These are phyloP conservation scores for Pogostemon cablin DNA, from an alignment of 257 asterid genomes.

Conservation along the genomic window DNA sequence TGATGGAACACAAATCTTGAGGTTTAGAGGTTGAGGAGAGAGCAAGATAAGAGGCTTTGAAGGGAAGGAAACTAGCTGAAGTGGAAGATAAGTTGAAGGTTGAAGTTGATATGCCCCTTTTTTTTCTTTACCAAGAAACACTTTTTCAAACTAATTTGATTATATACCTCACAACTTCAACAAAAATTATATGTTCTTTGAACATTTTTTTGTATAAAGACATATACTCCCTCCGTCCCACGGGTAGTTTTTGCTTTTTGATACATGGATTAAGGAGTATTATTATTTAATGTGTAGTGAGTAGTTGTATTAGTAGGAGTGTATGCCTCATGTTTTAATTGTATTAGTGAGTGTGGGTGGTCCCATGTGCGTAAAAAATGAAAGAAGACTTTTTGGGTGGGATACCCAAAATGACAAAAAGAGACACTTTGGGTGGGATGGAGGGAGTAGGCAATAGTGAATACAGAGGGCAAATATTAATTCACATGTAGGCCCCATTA, in stretches of 20 bases:
- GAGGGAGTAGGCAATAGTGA: background rate
- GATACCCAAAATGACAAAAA: too few relatives aligned
- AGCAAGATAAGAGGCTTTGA: conserved; percentile 40
- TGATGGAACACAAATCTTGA: background rate
- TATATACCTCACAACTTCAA: background rate
- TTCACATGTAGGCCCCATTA: background rate
- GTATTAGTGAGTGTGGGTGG: too few relatives aligned
- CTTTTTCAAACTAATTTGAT: background rate
- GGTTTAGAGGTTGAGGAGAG: conserved; percentile 32
- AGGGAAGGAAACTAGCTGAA: conserved; percentile 38
- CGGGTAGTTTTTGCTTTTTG: too few relatives aligned
- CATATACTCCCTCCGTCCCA: too few relatives aligned
- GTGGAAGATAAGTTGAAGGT: conserved; percentile 35
- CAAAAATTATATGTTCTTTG: background rate
- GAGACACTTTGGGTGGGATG: too few relatives aligned
- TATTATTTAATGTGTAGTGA: too few relatives aligned
- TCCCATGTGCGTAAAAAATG: too few relatives aligned
- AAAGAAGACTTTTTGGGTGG: too few relatives aligned
- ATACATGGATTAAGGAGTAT: too few relatives aligned
- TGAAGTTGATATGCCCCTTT: conserved; percentile 43
- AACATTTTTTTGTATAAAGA: background rate
- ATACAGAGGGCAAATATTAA: background rate
- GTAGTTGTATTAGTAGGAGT: too few relatives aligned
- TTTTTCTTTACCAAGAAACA: conserved; percentile 11
- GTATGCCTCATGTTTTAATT: too few relatives aligned